These are phyloP conservation scores for Aurantiochytrium sp. DNA, from an alignment of 108 stramenopile genomes.

Conservation along the genomic window DNA sequence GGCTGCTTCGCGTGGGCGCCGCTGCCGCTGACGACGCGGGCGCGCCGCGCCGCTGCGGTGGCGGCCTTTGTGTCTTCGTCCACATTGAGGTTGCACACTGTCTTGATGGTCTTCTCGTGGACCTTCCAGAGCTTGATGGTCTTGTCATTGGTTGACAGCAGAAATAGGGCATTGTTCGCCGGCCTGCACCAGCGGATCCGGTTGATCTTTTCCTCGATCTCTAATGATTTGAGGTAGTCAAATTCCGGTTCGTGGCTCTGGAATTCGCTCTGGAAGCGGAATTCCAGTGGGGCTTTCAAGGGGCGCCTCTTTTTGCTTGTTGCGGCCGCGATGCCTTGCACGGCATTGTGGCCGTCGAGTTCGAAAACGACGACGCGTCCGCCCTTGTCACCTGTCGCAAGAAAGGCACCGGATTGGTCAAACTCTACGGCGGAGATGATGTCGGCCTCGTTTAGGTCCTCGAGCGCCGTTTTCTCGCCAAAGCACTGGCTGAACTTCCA, in stretches of 20 bases:
- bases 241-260: conserved; percentile 62
- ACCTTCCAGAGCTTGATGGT: conserved; percentile 58
- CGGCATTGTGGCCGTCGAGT: neutral
- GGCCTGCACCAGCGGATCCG: conserved; percentile 53
- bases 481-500: conserved; percentile 31
- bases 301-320: neutral
- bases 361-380: conserved; percentile 38
- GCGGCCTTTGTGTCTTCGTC: neutral
- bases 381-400: conserved; percentile 45
- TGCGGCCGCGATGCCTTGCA: neutral
- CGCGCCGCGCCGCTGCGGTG: neutral
- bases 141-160: conserved; percentile 58
- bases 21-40: neutral
- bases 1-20: neutral
- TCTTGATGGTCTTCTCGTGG: conserved; percentile 24
- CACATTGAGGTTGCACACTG: neutral
- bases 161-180: conserved; percentile 31
- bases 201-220: conserved; percentile 66
- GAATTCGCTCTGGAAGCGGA: conserved; percentile 50
- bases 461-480: conserved; percentile 16
- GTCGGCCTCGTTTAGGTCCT: conserved; percentile 32
- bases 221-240: conserved; percentile 59
- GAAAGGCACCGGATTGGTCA: conserved; percentile 23
- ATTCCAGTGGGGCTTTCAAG: neutral
- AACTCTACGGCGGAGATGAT: conserved; percentile 41